Conservation (phyloP, 768 basidiomycete species). For the Pleurotus eryngii region DNA sequence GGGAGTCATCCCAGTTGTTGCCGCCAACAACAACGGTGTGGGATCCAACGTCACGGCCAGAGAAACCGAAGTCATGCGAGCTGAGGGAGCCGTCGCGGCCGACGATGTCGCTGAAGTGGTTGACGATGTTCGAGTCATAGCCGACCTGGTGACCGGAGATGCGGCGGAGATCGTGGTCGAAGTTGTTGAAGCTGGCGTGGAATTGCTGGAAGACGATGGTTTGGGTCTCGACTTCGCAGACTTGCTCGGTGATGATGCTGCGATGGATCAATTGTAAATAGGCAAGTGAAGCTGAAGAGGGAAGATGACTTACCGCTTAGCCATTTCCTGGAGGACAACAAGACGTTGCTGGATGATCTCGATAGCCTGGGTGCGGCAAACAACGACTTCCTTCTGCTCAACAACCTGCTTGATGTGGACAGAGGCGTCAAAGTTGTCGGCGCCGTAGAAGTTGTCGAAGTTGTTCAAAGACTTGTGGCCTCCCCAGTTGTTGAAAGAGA, state of each 20-base stretch:
- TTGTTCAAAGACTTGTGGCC: slow-evolving; percentile 25
- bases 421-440: slow-evolving; percentile 30
- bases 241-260: slow-evolving; percentile 27
- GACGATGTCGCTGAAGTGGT: slow-evolving; percentile 25
- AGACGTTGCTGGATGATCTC: slow-evolving; percentile 31
- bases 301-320: slow-evolving; percentile 22
- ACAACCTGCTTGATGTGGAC: slow-evolving; percentile 22
- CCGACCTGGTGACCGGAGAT: slow-evolving; percentile 26
- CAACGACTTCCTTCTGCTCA: slow-evolving; percentile 20
- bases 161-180: slow-evolving; percentile 28
- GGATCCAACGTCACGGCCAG: slow-evolving; percentile 26
- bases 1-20: slow-evolving; percentile 25
- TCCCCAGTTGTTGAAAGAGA: slow-evolving; percentile 34
- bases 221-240: slow-evolving; percentile 36
- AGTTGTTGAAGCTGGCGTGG: slow-evolving; percentile 23
- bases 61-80: slow-evolving; percentile 29
- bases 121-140: slow-evolving; percentile 28
- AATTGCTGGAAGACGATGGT: slow-evolving; percentile 33
- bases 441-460: slow-evolving; percentile 39
- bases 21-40: slow-evolving; percentile 21
- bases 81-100: slow-evolving; percentile 26
- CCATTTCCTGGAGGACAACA: slow-evolving; percentile 31
- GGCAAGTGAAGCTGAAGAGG: not conserved
- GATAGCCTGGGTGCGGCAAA: slow-evolving; percentile 26
- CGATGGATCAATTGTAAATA: not conserved